Evolutionary conservation across 345 rosid genomes (phyloP).

Genomic region (Rhodamnia rubescens): DNA sequence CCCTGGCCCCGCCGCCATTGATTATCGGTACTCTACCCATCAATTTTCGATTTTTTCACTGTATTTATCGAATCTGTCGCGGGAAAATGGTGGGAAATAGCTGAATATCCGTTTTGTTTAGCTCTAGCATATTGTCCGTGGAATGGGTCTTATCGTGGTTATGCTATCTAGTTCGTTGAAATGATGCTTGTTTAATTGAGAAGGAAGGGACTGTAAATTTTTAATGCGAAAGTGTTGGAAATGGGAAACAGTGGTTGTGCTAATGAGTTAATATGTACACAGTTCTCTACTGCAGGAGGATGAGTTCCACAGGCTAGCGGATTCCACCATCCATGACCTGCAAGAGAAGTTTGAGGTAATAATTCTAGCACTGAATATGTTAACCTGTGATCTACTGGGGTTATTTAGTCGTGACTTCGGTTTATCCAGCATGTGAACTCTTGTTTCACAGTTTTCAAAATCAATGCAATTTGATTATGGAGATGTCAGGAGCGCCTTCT

Average conservation of each 20-base stretch:
- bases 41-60: background rate
- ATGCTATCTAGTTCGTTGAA: background rate
- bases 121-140: background rate
- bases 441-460: background rate
- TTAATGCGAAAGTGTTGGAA: background rate
- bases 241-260: background rate
- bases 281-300: slow-evolving; percentile 75
- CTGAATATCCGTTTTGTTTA: background rate
- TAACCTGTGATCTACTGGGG: background rate
- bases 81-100: background rate
- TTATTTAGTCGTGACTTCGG: background rate
- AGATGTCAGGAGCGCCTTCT: background rate
- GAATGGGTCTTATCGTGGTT: background rate
- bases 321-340: slow-evolving; percentile 55
- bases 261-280: slow-evolving; percentile 23
- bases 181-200: background rate
- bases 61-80: background rate
- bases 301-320: slow-evolving; percentile 75
- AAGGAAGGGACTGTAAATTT: background rate
- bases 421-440: background rate
- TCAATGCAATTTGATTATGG: background rate
- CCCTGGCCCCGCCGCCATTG: slow-evolving; percentile 39
- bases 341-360: slow-evolving; percentile 80
- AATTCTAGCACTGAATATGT: background rate
- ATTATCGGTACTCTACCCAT: slow-evolving; percentile 28